Conservation (phyloP, 176 grass and related monocot species). For the Saccharum spontaneum region DNA sequence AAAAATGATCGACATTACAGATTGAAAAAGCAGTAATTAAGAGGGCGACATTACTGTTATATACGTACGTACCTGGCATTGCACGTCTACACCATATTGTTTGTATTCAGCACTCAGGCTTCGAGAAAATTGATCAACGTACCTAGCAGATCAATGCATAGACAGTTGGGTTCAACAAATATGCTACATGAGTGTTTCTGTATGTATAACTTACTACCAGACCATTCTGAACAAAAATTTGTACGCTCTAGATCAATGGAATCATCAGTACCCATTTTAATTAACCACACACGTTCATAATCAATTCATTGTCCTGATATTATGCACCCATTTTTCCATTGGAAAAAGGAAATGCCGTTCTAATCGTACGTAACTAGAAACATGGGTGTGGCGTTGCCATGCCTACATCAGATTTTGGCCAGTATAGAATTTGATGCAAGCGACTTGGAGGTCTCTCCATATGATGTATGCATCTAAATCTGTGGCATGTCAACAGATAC, state of each 20-base stretch:
- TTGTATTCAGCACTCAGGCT: slow-evolving; percentile 71
- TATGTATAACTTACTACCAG: neutral
- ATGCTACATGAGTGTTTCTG: neutral
- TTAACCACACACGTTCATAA: neutral
- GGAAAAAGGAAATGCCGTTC: no score
- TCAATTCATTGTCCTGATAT: neutral
- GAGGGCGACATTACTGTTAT: neutral
- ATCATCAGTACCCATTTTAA: neutral
- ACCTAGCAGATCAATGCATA: slow-evolving; percentile 42
- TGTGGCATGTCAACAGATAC: no score
- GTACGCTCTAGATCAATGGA: no score
- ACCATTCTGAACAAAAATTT: neutral
- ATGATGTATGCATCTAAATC: no score
- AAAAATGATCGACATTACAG: no score
- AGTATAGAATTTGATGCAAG: no score
- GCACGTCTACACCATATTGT: slow-evolving; percentile 62
- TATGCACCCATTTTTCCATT: neutral
- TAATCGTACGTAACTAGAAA: no score
- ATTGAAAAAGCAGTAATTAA: neutral
- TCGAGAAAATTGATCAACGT: slow-evolving; percentile 73
- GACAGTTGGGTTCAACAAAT: neutral
- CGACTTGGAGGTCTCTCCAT: no score
- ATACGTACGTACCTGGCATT: slow-evolving; percentile 60
- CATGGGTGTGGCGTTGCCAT: no score
- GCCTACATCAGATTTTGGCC: no score